Base-by-base conservation (phyloP, 2,329 filamentous ascomycete species). In the Daldinia sp. region DNA sequence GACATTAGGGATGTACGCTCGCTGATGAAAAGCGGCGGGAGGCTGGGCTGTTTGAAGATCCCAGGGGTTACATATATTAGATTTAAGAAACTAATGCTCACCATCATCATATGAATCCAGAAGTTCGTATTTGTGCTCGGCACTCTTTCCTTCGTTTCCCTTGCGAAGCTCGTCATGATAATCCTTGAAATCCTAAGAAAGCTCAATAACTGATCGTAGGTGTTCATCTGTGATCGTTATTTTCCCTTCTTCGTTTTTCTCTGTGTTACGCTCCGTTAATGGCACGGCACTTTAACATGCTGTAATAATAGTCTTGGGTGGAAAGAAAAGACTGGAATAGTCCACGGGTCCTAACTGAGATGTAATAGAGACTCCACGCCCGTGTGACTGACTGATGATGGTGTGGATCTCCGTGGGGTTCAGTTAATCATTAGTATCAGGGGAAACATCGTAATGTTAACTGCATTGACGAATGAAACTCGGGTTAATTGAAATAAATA, bases 241-340 rank as follows among this genome's bases (percentile, higher is more conserved):
- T 29, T 65, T 73, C 3, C 71, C 71, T 10, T 72, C 70, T 6
- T 72, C 71, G 2, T 68, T 70, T 21, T 75, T 75, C 10, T 68
- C 70, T 7, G 74, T 74, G 23, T 77, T 76, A 37, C 76, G 49
- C 30, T 73, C 73, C 2, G 67, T 64, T 1, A 77, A 60, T 0
- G 75, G 72, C 0, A 77, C 73, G 0, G 74, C 75, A 0, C 72
- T 75, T 56, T 77, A 74, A 30, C 77, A 73, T 4, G 66, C 68
- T 70, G 15, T 19, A 13, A 2, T 7, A 8, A 8, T 15, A 11
- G 10, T 3, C 2, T 11, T 23, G 11, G 17, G 67, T 61, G 65
- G 65, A 15, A 2, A 15, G 15, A 21, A n/a, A 9, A 10, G 10
- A 25, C n/a, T n/a, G n/a, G n/a, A n/a, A n/a, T n/a, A n/a, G n/a